Evolutionary conservation across 1,284 basidiomycete species (phyloP).

Genomic region (Heterobasidion occidentale): DNA sequence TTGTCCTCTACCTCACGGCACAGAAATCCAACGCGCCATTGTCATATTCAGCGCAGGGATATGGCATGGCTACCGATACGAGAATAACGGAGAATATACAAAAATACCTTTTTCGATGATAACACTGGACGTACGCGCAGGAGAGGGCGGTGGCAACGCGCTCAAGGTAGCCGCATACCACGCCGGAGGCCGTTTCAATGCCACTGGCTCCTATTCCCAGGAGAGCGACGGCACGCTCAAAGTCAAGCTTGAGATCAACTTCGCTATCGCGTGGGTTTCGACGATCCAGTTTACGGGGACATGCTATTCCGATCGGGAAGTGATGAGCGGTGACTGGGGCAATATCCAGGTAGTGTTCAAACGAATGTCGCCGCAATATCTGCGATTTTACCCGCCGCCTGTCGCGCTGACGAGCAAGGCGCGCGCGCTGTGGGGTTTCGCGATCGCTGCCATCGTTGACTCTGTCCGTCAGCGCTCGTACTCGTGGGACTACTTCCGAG

Average conservation of each 20-base stretch:
- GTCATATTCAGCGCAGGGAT: background rate
- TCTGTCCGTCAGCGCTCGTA: constrained; percentile 3
- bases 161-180: background rate
- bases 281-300: background rate
- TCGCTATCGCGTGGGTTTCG: background rate
- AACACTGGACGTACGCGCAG: background rate
- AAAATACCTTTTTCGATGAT: background rate
- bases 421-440: constrained; percentile 8
- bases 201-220: background rate
- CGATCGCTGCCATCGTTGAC: constrained; percentile 1
- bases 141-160: background rate
- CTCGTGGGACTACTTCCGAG: constrained; percentile 8
- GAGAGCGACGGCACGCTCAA: background rate
- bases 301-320: background rate
- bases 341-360: constrained; percentile 6
- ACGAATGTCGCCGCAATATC: constrained; percentile 11
- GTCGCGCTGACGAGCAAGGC: background rate
- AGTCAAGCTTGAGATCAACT: background rate
- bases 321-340: background rate
- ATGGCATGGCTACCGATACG: background rate
- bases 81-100: background rate
- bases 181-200: background rate
- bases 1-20: too few species aligned
- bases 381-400: constrained; percentile 3
- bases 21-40: too few species aligned